A percentile compares a stretch with the other conserved stretches of the same genome.
These are phyloP conservation scores for Fusarium longipes DNA, from an alignment of 2,329 filamentous ascomycete species.

Conservation along the genomic window DNA sequence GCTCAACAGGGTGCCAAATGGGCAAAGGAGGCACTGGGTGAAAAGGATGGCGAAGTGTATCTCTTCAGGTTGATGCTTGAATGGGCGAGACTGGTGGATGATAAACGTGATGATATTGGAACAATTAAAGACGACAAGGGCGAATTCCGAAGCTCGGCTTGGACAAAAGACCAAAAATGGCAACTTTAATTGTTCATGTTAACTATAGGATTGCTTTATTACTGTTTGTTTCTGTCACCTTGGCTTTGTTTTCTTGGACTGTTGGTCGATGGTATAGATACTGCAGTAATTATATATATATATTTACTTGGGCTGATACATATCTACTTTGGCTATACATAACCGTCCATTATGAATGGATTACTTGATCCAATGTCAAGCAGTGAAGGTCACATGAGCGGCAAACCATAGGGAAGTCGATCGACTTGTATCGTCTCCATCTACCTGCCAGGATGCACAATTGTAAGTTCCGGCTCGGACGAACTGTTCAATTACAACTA, in stretches of 20 bases:
- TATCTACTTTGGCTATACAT: background rate
- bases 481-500: background rate
- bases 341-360: background rate
- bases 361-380: background rate
- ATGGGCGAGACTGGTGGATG: slow-evolving; percentile 77
- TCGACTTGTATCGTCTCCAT: background rate
- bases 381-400: slow-evolving; percentile 18
- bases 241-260: background rate
- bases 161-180: slow-evolving; percentile 46
- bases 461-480: background rate
- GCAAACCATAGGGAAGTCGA: slow-evolving; percentile 7
- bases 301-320: background rate
- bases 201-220: background rate
- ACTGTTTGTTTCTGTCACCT: background rate
- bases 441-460: background rate
- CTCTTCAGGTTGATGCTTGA: slow-evolving; percentile 81
- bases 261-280: background rate
- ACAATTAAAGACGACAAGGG: slow-evolving; percentile 47
- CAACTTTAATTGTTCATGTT: slow-evolving; percentile 16
- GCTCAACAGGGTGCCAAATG: slow-evolving; percentile 73
- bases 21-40: slow-evolving; percentile 70
- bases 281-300: slow-evolving; percentile 1
- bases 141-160: slow-evolving; percentile 47
- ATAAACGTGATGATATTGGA: slow-evolving; percentile 63
- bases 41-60: slow-evolving; percentile 84